Base-by-base conservation (phyloP, 2,329 filamentous ascomycete species). In the Xylariaceae sp. region DNA sequence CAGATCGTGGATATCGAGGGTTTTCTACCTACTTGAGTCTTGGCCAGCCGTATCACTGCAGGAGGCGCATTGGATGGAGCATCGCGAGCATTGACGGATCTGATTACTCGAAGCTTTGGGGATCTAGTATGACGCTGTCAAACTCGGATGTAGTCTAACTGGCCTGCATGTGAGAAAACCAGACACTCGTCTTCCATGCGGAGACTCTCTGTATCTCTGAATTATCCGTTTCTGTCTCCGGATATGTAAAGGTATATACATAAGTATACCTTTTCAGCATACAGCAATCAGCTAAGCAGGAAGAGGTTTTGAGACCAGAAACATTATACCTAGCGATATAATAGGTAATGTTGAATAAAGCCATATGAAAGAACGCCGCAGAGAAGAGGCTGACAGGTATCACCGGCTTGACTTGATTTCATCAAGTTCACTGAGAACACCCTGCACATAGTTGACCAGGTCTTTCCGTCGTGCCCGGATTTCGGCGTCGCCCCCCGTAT, bases 381-480 rank as follows among this genome's bases (percentile, higher is more conserved):
- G 56, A 11, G 23, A 44, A 18, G 56, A 11, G 34, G 44, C 13
- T 39, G 18, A 34, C 51, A 30, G 51, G 37, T 37, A 60, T 64
- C 56, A 67, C 51, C 61, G 51, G 30, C 62, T 66, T 2, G 61
- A 48, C 52, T 64, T 67, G 35, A 50, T 56, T 2, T 60, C 77
- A 69, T 94, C 90, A 60, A 93, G 71, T 34, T 79, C 77, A 68
- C 80, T 85, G 65, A 94, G 73, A 49, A 88, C 76, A 9, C 77
- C 81, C 71, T 93, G 88, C 2, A 88, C 86, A 64, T 88, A 81
- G 67, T 79, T 83, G n/a, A 93, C 88, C 54, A 92, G 73, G 59
- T 86, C 87, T 76, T 89, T 92, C 69, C 90, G 78, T 71, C 78
- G 82, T 10, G 79, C 74, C 62, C 89, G 80, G 30, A 88, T 84